These are phyloP conservation scores for Biscutella auriculata DNA, from an alignment of 441 rosid species.

Conservation along the genomic window DNA sequence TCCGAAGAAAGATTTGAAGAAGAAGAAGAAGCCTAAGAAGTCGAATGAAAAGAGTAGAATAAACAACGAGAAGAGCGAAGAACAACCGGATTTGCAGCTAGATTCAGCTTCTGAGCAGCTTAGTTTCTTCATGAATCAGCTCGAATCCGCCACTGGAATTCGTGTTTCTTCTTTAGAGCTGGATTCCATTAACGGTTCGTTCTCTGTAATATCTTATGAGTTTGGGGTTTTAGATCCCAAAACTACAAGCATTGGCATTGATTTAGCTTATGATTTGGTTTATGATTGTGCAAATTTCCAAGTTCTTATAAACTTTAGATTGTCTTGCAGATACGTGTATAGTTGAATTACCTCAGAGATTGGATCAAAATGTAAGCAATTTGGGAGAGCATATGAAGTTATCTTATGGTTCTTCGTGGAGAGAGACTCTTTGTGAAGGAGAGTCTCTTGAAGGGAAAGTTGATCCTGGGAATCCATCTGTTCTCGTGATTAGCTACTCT, in stretches of 20 bases:
- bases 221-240: not conserved
- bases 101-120: constrained; percentile 41
- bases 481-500: constrained; percentile 50
- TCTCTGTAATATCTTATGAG: not conserved
- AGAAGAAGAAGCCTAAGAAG: constrained; percentile 24
- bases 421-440: constrained; percentile 41
- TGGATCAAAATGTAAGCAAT: constrained; percentile 30
- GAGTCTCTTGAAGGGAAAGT: constrained; percentile 34
- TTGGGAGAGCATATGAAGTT: constrained; percentile 41
- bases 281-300: not conserved
- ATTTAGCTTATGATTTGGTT: not conserved
- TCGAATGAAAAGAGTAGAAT: not conserved
- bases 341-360: constrained; percentile 30
- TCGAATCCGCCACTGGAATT: constrained; percentile 50
- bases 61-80: constrained; percentile 2
- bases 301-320: not conserved
- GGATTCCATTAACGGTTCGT: constrained; percentile 49
- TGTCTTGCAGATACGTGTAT: constrained; percentile 38
- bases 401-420: constrained; percentile 51
- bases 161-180: constrained; percentile 63
- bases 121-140: constrained; percentile 37
- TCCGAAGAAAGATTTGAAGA: constrained; percentile 25
- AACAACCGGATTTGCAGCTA: not conserved
- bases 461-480: constrained; percentile 53
- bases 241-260: not conserved